Evolutionary conservation across 257 asterid genomes (phyloP), one percentile per base, ranked within the genome.

Genomic region (Nicotiana attenuata): DNA sequence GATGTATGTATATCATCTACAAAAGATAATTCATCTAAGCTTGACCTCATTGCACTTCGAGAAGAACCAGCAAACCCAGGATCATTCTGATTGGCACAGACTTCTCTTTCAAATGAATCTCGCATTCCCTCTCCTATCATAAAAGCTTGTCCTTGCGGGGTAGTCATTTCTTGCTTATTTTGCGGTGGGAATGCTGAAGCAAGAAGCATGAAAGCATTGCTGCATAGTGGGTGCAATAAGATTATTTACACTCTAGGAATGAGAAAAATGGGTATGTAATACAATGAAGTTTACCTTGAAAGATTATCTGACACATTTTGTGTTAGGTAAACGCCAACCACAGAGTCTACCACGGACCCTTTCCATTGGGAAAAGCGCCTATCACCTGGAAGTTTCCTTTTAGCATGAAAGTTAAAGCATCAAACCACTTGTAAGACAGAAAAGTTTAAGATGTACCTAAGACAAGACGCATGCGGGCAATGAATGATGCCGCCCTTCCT

Each of bases 281-380:
- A 77, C 41, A 47, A 78, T 50, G n/a, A 17, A 52, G 24, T 76
- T 33, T 89, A 92, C 97, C 93, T 92, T 14, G 97, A 92, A 13
- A 81, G 85, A 81, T 50, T 7, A 76, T 92, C 95, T 3, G 80
- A 57, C 5, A 90, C 93, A 82, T 92, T 92, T 85, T 91, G 95
- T 80, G 95, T 92, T 33, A 92, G 90, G 81, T 65, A 88, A 50
- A 89, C 95, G 41, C 95, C 97, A 57, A 89, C 81, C 7, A 88
- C 83, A 9, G 95, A 92, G 67, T 90, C 93, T 26, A 91, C 82
- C 8, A 90, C 89, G 5, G 95, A 89, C 17, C 95, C 94, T 86
- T 90, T 90, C 97, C 97, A 92, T 14, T 59, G 78, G 8, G 84
- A 83, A 84, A 90, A 91, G 2, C 65, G 50, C 24, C 87, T 87